A percentile compares a stretch with the other conserved stretches of the same genome.
These are phyloP conservation scores for Pythium myriotylum DNA, from an alignment of 352 stramenopile species.

Conservation along the genomic window DNA sequence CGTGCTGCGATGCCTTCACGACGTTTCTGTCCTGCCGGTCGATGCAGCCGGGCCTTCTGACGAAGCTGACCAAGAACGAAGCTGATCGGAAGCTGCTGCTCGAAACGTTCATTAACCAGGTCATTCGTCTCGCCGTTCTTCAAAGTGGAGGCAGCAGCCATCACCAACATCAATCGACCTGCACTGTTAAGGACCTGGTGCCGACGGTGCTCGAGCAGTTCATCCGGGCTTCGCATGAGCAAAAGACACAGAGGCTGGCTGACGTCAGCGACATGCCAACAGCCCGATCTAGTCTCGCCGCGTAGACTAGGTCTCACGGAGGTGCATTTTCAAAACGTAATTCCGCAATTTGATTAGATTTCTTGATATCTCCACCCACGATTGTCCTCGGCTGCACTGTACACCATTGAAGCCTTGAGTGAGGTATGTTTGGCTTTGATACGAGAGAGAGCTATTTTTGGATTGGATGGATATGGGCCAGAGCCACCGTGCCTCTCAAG, in stretches of 20 bases:
- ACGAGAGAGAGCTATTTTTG: neutral
- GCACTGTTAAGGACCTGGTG: conserved; percentile 19
- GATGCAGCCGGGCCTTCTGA: conserved; percentile 27
- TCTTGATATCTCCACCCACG: no score
- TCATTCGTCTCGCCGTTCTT: conserved; percentile 25
- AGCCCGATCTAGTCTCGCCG: conserved; percentile 3
- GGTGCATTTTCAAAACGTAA: neutral
- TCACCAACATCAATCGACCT: neutral
- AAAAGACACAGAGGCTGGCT: conserved; percentile 19
- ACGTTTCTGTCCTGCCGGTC: conserved; percentile 27
- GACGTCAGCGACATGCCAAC: conserved; percentile 12
- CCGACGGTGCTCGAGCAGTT: conserved; percentile 19
- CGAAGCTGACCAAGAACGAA: conserved; percentile 21
- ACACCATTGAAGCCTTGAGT: no score
- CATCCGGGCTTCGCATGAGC: conserved; percentile 12
- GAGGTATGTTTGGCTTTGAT: neutral
- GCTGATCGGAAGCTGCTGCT: conserved; percentile 21
- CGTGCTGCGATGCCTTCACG: conserved; percentile 27
- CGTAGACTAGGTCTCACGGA: neutral
- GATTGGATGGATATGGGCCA: neutral
- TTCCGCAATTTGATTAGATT: neutral
- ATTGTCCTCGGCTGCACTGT: no score
- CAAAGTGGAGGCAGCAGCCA: conserved; percentile 7
- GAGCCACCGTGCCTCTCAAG: neutral
- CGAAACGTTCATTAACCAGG: conserved; percentile 27